Percentiles rank a stretch among this genome's conserved stretches.
Evolutionary conservation across 2,329 filamentous ascomycete genomes (phyloP).

Genomic region (Talaromyces rugulosus): DNA sequence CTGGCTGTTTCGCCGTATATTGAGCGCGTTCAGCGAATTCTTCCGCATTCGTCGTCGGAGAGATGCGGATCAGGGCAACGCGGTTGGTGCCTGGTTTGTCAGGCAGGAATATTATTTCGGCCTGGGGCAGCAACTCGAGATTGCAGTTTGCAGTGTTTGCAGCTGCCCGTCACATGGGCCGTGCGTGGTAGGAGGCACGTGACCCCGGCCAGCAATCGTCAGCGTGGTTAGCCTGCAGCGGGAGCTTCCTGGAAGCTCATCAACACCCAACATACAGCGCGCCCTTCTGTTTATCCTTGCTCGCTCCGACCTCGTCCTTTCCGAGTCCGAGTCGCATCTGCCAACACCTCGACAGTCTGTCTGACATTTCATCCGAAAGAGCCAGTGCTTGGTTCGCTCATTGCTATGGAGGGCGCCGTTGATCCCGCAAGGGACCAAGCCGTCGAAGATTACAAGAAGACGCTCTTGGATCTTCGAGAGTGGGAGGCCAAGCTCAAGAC

Average conservation of each 20-base stretch:
- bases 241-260: constrained; percentile 12
- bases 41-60: constrained; percentile 32
- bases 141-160: constrained; percentile 13
- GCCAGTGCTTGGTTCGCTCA: constrained; percentile 9
- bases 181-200: constrained; percentile 6
- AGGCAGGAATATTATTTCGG: neutral
- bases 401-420: constrained; percentile 34
- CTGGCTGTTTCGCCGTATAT: constrained; percentile 5
- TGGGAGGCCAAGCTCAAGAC: constrained; percentile 98
- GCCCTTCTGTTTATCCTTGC: neutral
- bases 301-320: neutral
- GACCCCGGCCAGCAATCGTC: constrained; percentile 7
- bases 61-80: constrained; percentile 16
- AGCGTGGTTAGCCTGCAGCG: neutral
- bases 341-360: neutral
- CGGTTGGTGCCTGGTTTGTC: constrained; percentile 1
- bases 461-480: constrained; percentile 90
- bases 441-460: constrained; percentile 72
- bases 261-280: neutral
- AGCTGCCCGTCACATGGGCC: neutral
- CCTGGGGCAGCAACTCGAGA: neutral
- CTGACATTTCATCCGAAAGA: constrained; percentile 6
- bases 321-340: neutral
- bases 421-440: constrained; percentile 62
- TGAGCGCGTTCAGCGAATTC: constrained; percentile 30